Percentiles rank a stretch among this genome's conserved stretches.
phyloP scores from a whole-genome alignment of 192 early-diverging fungal species.

The Backusella luteola region DNA sequence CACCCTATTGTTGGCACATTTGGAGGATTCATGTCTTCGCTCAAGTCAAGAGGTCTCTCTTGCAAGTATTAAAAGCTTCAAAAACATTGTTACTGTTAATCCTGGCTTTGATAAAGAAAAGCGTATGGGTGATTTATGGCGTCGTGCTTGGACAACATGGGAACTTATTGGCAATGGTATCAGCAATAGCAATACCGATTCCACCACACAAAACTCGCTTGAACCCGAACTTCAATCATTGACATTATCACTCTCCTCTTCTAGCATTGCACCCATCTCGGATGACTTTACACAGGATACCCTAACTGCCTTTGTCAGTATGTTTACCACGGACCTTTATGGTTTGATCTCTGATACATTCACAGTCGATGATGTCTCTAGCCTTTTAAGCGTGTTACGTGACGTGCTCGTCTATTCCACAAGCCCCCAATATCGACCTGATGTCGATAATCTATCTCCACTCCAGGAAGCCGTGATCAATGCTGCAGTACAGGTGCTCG shows the following conservation, averaged over 20 bases:
- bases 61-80: conserved; percentile 70
- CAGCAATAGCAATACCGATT: conserved; percentile 15
- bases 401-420: conserved; percentile 63
- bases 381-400: conserved; percentile 47
- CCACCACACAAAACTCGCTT: background rate
- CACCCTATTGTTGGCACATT: conserved; percentile 67
- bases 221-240: conserved; percentile 27
- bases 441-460: conserved; percentile 60
- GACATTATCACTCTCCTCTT: conserved; percentile 23
- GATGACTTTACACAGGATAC: conserved; percentile 70
- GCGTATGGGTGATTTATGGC: conserved; percentile 50
- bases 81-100: conserved; percentile 53
- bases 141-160: conserved; percentile 67
- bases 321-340: conserved; percentile 62
- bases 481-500: conserved; percentile 38
- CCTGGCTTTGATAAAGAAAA: conserved; percentile 29
- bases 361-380: conserved; percentile 49
- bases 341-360: conserved; percentile 52
- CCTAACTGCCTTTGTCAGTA: conserved; percentile 56
- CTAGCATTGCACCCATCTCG: conserved; percentile 27
- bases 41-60: conserved; percentile 76
- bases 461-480: conserved; percentile 72
- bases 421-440: conserved; percentile 54
- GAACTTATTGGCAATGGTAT: conserved; percentile 72
- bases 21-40: conserved; percentile 64